Conservation (phyloP, 352 stramenopile species). For the Phytophthora sansomeana region DNA sequence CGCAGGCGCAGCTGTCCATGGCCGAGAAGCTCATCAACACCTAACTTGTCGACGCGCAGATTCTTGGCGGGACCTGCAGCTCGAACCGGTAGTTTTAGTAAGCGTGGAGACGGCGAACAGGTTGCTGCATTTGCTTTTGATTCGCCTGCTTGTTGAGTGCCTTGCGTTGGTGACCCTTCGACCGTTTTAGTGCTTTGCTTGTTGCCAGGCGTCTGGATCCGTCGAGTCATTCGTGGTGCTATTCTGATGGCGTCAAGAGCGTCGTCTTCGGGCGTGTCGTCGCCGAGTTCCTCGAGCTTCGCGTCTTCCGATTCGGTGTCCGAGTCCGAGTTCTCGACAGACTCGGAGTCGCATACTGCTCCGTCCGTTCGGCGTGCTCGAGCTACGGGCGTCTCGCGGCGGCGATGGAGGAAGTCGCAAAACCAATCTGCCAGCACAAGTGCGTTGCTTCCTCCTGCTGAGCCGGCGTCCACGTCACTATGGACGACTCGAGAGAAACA, state of each 20-base stretch:
- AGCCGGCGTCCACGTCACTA: constrained; percentile 41
- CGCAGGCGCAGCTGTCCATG: constrained; percentile 97
- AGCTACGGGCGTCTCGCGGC: constrained; percentile 22
- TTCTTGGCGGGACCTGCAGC: constrained; percentile 14
- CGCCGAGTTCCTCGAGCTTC: constrained; percentile 20
- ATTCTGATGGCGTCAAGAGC: neutral
- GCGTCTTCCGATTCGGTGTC: constrained; percentile 23
- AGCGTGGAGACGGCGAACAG: constrained; percentile 32
- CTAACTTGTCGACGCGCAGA: constrained; percentile 43
- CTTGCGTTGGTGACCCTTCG: constrained; percentile 19
- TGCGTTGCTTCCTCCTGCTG: constrained; percentile 23
- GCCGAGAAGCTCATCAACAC: constrained; percentile 97
- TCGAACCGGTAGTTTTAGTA: constrained; percentile 42
- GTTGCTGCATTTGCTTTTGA: constrained; percentile 36
- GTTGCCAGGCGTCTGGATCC: constrained; percentile 1
- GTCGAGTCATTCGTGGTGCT: too few species aligned
- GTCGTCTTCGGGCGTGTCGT: constrained; percentile 24
- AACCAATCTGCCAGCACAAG: constrained; percentile 8
- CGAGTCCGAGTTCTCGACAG: constrained; percentile 19
- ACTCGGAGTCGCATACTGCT: constrained; percentile 17
- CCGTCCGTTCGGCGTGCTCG: constrained; percentile 17
- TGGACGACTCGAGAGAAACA: constrained; percentile 72
- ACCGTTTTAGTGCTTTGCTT: constrained; percentile 21
- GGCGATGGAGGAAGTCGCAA: constrained; percentile 24
- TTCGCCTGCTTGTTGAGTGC: neutral